Evolutionary conservation across 2,329 filamentous ascomycete species (phyloP).

Genomic region (Myriosclerotinia curreyana): DNA sequence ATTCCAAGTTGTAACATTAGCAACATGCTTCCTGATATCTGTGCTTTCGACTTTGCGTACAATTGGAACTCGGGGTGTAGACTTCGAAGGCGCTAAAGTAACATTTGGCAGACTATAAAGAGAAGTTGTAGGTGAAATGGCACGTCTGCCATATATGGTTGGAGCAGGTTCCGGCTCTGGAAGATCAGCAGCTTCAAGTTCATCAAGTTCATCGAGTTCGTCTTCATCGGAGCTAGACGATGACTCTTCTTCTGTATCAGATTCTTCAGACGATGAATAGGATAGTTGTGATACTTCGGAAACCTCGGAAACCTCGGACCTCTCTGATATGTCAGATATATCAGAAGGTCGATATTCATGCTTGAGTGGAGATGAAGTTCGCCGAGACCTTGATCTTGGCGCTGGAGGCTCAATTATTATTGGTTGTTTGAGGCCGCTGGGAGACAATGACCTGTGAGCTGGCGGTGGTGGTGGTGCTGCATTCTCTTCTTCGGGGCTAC

Average conservation of each 20-base stretch:
- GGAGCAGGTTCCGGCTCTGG: conserved; percentile 17
- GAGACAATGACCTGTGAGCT: conserved; percentile 41
- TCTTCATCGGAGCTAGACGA: conserved; percentile 21
- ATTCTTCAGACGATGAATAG: conserved; percentile 56
- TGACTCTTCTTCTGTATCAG: conserved; percentile 21
- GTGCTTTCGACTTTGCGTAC: conserved; percentile 41
- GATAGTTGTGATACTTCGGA: conserved; percentile 68
- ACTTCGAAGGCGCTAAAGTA: conserved; percentile 75
- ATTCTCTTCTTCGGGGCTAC: conserved; percentile 27
- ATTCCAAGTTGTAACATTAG: conserved; percentile 61
- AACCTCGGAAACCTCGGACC: conserved; percentile 47
- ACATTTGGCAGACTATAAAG: conserved; percentile 22
- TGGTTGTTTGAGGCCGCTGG: conserved; percentile 44
- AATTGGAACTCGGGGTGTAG: conserved; percentile 68
- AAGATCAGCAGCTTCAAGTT: conserved; percentile 21
- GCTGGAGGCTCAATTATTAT: conserved; percentile 33
- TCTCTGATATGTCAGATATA: conserved; percentile 44
- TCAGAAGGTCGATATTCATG: conserved; percentile 93
- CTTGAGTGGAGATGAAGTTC: conserved; percentile 89
- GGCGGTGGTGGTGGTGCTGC: conserved; percentile 37
- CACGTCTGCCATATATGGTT: conserved; percentile 21
- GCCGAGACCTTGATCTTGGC: conserved; percentile 51
- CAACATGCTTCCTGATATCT: conserved; percentile 46
- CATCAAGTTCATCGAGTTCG: conserved; percentile 18
- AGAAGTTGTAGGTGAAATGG: conserved; percentile 20